Evolutionary conservation across 371 early-diverging fungal species (phyloP).

Genomic region (Choanephora cucurbitarum): DNA sequence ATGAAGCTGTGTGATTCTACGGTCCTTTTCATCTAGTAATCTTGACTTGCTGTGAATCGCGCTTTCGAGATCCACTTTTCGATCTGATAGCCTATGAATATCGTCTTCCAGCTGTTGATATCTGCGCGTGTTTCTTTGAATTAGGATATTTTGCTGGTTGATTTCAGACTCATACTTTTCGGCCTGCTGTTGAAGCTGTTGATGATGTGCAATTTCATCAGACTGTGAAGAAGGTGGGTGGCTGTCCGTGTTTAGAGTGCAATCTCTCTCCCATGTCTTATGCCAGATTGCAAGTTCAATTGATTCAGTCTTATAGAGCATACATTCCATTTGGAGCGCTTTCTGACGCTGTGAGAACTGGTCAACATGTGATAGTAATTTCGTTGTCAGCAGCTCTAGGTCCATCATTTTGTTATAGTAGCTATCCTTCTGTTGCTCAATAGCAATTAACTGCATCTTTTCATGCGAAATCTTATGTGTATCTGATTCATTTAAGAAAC

Average conservation of each 20-base stretch:
- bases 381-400: slow-evolving; percentile 29
- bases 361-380: slow-evolving; percentile 22
- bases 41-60: slow-evolving; percentile 33
- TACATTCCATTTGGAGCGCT: slow-evolving; percentile 21
- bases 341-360: slow-evolving; percentile 20
- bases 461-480: not conserved
- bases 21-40: slow-evolving; percentile 34
- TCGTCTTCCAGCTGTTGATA: slow-evolving; percentile 22
- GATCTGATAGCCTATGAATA: slow-evolving; percentile 13
- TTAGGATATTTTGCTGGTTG: slow-evolving; percentile 27
- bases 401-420: slow-evolving; percentile 23
- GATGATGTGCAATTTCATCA: slow-evolving; percentile 14
- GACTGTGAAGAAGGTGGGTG: not conserved
- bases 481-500: not conserved
- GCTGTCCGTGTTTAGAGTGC: not conserved
- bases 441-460: slow-evolving; percentile 16
- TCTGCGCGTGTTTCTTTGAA: slow-evolving; percentile 22
- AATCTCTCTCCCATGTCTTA: slow-evolving; percentile 27
- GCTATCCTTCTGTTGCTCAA: slow-evolving; percentile 18
- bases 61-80: slow-evolving; percentile 34
- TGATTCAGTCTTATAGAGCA: slow-evolving; percentile 23
- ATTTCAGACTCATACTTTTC: slow-evolving; percentile 32
- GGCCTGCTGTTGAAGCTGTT: slow-evolving; percentile 34
- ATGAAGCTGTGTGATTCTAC: slow-evolving; percentile 33
- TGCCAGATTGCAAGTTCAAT: slow-evolving; percentile 27